phyloP scores from a whole-genome alignment of 2,329 filamentous ascomycete species.

The Cladosporium sp. region DNA sequence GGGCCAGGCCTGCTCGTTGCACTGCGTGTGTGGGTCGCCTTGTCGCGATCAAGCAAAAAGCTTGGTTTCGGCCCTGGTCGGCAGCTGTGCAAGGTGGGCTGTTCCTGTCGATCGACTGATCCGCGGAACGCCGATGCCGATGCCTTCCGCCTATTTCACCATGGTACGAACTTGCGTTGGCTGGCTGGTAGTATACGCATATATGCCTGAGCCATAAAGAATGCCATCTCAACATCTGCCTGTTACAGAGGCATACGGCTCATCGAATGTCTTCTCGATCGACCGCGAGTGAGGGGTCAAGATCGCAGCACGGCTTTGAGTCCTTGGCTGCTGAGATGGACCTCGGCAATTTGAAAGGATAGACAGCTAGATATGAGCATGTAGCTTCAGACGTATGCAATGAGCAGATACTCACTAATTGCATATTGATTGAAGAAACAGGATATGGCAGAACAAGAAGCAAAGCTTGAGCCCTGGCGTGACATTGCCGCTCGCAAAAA shows the following conservation, averaged over 20 bases:
- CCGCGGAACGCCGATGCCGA: neutral
- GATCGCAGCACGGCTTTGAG: no score
- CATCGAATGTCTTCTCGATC: no score
- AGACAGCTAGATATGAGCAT: neutral
- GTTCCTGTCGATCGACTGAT: neutral
- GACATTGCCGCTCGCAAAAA: slow-evolving; percentile 40
- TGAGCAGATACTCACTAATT: neutral
- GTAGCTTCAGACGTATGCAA: neutral
- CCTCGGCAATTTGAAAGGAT: neutral
- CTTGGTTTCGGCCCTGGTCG: neutral
- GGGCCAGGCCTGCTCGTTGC: neutral
- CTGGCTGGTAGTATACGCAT: no score
- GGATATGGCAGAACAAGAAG: slow-evolving; percentile 8
- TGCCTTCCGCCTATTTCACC: no score
- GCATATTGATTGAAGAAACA: no score
- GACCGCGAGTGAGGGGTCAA: neutral
- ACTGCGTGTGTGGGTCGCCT: neutral
- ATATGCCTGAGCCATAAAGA: no score
- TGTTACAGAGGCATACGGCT: no score
- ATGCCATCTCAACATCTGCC: no score
- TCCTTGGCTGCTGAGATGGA: neutral
- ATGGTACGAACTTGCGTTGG: no score
- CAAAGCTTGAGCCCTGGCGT: slow-evolving; percentile 31
- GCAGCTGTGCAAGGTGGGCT: no score
- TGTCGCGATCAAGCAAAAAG: slow-evolving; percentile 7